Percentiles rank a stretch among this genome's conserved stretches.
Evolutionary conservation across 768 basidiomycete species (phyloP).

Genomic region (Kwoniella mangroviensis): DNA sequence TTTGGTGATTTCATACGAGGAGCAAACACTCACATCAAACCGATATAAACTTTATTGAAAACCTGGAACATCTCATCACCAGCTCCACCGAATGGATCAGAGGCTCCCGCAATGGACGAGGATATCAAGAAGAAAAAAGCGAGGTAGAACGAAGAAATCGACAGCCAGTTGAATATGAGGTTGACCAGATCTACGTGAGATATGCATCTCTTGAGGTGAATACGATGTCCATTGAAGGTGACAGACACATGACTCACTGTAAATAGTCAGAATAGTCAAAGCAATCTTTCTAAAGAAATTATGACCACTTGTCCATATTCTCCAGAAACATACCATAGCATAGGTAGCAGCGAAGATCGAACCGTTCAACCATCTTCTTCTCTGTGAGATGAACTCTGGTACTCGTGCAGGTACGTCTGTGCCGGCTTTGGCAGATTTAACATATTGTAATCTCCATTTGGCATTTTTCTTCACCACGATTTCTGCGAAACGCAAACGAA

Average conservation of each 20-base stretch:
- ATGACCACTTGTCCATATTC: constrained; percentile 55
- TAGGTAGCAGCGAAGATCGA: constrained; percentile 53
- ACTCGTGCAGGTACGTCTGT: constrained; percentile 54
- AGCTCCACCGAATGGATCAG: constrained; percentile 76
- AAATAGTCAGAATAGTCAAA: constrained; percentile 47
- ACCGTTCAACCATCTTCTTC: constrained; percentile 58
- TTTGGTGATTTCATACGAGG: no score
- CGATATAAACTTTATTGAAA: constrained; percentile 79
- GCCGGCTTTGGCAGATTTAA: constrained; percentile 53
- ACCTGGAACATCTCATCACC: constrained; percentile 76
- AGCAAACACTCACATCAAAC: constrained; percentile 70
- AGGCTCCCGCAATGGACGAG: constrained; percentile 69
- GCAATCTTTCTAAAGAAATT: constrained; percentile 51
- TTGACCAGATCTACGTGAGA: constrained; percentile 36
- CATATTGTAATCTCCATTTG: constrained; percentile 55
- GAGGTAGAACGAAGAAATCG: constrained; percentile 60
- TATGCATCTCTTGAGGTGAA: no score
- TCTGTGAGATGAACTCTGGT: constrained; percentile 55
- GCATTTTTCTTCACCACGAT: constrained; percentile 52
- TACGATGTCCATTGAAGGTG: neutral
- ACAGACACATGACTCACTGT: constrained; percentile 42
- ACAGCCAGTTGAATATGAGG: constrained; percentile 54
- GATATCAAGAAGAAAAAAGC: constrained; percentile 73
- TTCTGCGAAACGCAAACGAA: constrained; percentile 21
- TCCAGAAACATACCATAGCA: constrained; percentile 50